Evolutionary conservation across 2,329 filamentous ascomycete genomes (phyloP).

Genomic region (Cercospora zeae-maydis): DNA sequence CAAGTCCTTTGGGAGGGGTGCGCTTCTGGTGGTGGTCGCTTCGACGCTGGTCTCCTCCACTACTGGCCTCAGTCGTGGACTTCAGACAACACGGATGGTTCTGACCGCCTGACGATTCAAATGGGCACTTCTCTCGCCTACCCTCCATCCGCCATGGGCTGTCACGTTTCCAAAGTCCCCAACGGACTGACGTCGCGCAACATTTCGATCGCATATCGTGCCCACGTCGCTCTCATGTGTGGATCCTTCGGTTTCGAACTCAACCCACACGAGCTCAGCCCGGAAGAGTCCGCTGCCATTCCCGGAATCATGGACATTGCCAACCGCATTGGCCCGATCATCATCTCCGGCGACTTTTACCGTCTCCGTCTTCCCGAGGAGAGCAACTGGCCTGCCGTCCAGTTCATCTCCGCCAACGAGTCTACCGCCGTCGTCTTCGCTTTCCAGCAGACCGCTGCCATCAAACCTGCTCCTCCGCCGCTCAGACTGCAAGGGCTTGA

Average conservation of each 20-base stretch:
- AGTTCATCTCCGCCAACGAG: slow-evolving; percentile 56
- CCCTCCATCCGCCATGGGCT: slow-evolving; percentile 61
- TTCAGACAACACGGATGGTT: slow-evolving; percentile 61
- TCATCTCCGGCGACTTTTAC: slow-evolving; percentile 58
- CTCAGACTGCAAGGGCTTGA: slow-evolving; percentile 58
- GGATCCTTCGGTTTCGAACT: slow-evolving; percentile 65
- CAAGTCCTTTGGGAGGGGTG: slow-evolving; percentile 65
- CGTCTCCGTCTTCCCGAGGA: slow-evolving; percentile 56
- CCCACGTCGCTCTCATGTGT: slow-evolving; percentile 66
- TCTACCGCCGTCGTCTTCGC: slow-evolving; percentile 54
- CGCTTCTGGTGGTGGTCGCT: slow-evolving; percentile 61
- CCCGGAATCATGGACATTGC: slow-evolving; percentile 54
- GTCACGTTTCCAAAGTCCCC: slow-evolving; percentile 60
- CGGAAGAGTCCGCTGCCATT: slow-evolving; percentile 52
- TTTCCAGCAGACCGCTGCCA: slow-evolving; percentile 55
- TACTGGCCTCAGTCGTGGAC: slow-evolving; percentile 67
- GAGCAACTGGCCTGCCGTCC: slow-evolving; percentile 60
- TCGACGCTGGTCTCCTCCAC: slow-evolving; percentile 60
- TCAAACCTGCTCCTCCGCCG: slow-evolving; percentile 54
- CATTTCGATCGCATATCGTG: slow-evolving; percentile 57
- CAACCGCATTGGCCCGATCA: slow-evolving; percentile 57
- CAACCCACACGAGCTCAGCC: slow-evolving; percentile 51
- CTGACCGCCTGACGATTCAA: slow-evolving; percentile 60
- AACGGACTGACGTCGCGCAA: slow-evolving; percentile 57
- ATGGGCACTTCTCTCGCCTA: slow-evolving; percentile 62